Percentiles rank a stretch among this genome's conserved stretches.
phyloP scores from a whole-genome alignment of 1,284 basidiomycete genomes.

The Farysia itapuensis region DNA sequence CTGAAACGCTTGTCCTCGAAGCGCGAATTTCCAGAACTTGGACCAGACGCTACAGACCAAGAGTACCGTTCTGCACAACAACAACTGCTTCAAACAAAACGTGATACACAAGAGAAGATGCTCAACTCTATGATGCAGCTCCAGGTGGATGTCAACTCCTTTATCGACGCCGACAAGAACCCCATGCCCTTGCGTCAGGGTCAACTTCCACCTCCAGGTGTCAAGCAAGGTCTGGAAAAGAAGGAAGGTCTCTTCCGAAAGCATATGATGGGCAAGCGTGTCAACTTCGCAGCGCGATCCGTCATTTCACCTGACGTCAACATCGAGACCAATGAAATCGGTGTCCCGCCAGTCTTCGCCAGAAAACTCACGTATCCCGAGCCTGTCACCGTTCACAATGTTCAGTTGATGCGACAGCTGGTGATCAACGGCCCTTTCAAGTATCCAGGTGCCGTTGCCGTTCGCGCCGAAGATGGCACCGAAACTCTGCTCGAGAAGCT shows the following conservation, averaged over 20 bases:
- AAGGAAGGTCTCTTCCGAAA: conserved; percentile 98
- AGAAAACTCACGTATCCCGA: conserved; percentile 96
- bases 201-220: conserved; percentile 86
- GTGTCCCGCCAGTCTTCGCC: conserved; percentile 95
- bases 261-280: conserved; percentile 99
- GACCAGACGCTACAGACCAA: conserved; percentile 46
- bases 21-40: conserved; percentile 60
- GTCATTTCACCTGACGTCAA: conserved; percentile 99
- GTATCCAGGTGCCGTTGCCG: conserved; percentile 90
- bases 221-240: conserved; percentile 97
- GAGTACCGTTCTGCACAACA: conserved; percentile 62
- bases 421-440: conserved; percentile 88
- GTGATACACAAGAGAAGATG: conserved; percentile 69
- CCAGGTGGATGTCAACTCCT: conserved; percentile 93
- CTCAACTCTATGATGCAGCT: conserved; percentile 83
- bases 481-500: conserved; percentile 68
- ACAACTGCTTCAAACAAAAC: conserved; percentile 60
- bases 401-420: conserved; percentile 82
- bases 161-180: conserved; percentile 96
- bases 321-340: conserved; percentile 98
- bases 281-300: conserved; percentile 97
- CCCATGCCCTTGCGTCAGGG: conserved; percentile 81
- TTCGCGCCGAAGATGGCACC: conserved; percentile 85
- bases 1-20: conserved; percentile 70
- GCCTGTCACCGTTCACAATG: conserved; percentile 89